Evolutionary conservation across 73 alveolate species (phyloP).

Genomic region (Paramecium pentaurelia): DNA sequence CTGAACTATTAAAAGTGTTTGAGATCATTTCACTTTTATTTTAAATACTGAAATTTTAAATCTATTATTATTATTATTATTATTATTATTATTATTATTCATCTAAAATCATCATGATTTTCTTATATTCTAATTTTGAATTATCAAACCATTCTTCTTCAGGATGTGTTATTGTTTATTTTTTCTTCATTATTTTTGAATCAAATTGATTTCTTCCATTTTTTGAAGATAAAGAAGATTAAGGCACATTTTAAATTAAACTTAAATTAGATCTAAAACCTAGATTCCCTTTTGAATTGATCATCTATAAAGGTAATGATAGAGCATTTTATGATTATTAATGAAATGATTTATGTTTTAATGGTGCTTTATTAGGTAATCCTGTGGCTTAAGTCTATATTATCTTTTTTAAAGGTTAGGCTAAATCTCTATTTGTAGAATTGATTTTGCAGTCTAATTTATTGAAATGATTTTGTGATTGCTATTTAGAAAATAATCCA

Average conservation of each 20-base stretch:
- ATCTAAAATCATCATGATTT: neutral
- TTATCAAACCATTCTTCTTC: slow-evolving; percentile 12
- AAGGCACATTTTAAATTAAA: neutral
- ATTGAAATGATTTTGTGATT: neutral
- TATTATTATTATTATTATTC: neutral
- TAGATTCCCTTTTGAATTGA: neutral
- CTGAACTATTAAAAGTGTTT: neutral
- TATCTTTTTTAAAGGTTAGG: neutral
- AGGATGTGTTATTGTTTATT: neutral
- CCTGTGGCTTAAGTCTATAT: neutral
- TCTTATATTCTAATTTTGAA: slow-evolving; percentile 5
- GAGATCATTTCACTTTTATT: neutral
- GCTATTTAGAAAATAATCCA: neutral
- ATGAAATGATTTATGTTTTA: neutral
- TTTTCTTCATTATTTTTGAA: neutral
- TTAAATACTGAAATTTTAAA: neutral
- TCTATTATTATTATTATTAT: neutral
- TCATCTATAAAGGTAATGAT: neutral
- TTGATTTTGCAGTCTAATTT: neutral
- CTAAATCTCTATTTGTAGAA: neutral
- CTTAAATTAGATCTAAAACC: neutral
- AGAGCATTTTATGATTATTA: neutral
- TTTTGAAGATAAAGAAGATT: neutral
- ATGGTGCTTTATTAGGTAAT: neutral
- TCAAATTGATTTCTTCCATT: neutral